These are phyloP conservation scores for Microthyrium microscopicum DNA, from an alignment of 2,329 filamentous ascomycete species.

Conservation along the genomic window DNA sequence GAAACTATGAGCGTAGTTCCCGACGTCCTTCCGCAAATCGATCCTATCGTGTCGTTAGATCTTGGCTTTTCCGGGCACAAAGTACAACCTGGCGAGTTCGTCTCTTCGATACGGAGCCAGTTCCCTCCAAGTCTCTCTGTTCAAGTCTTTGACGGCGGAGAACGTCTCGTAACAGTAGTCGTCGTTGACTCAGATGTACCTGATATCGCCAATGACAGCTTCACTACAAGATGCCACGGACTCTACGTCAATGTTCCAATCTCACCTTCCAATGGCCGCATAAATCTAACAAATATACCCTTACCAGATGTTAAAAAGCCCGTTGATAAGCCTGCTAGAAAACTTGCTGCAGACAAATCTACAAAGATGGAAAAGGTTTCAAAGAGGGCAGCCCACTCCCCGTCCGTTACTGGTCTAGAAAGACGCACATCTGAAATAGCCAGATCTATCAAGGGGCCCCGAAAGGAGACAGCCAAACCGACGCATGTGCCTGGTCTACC, in stretches of 20 bases:
- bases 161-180: constrained; percentile 67
- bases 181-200: constrained; percentile 88
- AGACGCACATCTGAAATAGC: no score
- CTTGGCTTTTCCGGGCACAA: constrained; percentile 60
- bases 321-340: constrained; percentile 17
- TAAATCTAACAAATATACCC: constrained; percentile 47
- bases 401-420: no score
- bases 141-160: constrained; percentile 68
- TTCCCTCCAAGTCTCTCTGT: constrained; percentile 58
- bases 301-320: constrained; percentile 16
- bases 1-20: constrained; percentile 74
- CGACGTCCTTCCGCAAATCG: constrained; percentile 67
- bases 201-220: constrained; percentile 55
- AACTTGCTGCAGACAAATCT: constrained; percentile 25
- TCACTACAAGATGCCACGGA: constrained; percentile 72
- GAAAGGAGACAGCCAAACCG: no score
- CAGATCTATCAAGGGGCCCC: no score
- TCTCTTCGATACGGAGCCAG: constrained; percentile 60
- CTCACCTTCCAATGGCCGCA: constrained; percentile 39
- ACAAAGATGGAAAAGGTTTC: constrained; percentile 45
- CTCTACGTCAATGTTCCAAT: constrained; percentile 60
- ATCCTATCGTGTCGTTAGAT: constrained; percentile 63
- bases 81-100: constrained; percentile 59
- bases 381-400: no score
- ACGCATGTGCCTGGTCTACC: no score